These are phyloP conservation scores for Trypanosoma theileri DNA, from an alignment of 208 protist species.

Conservation along the genomic window DNA sequence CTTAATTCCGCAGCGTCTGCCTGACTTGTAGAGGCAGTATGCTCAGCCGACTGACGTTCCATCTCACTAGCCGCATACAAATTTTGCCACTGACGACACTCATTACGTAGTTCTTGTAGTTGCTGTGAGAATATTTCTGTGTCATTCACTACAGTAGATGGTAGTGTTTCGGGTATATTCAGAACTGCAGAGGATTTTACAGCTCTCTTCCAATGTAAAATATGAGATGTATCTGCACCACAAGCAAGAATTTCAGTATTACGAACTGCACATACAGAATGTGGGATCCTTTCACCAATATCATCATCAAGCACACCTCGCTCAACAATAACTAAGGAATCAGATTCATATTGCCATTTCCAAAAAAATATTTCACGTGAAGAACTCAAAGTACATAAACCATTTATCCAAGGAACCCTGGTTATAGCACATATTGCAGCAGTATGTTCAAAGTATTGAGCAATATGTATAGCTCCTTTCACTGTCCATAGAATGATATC, in stretches of 20 bases:
- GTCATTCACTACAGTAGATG: background rate
- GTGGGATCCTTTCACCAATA: background rate
- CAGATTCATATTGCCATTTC: background rate
- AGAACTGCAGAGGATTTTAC: background rate
- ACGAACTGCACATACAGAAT: constrained; percentile 8
- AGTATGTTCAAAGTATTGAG: constrained; percentile 13
- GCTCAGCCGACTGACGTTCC: background rate
- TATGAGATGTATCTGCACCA: constrained; percentile 1
- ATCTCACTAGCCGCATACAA: background rate
- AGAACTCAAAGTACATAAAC: constrained; percentile 15
- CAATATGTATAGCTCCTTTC: background rate
- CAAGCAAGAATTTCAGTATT: constrained; percentile 9
- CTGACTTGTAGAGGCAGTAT: background rate
- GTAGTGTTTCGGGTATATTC: background rate
- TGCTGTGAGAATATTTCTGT: background rate
- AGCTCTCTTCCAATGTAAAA: constrained; percentile 11
- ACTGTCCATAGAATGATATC: constrained; percentile 23
- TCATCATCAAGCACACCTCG: constrained; percentile 4
- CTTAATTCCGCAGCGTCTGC: background rate
- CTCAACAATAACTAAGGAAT: background rate
- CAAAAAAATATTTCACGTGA: constrained; percentile 25
- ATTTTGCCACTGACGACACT: constrained; percentile 2
- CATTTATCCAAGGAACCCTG: constrained; percentile 7
- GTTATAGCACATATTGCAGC: constrained; percentile 15
- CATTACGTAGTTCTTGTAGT: background rate